Evolutionary conservation across 768 basidiomycete genomes (phyloP).

Genomic region (Glaciozyma antarctica): DNA sequence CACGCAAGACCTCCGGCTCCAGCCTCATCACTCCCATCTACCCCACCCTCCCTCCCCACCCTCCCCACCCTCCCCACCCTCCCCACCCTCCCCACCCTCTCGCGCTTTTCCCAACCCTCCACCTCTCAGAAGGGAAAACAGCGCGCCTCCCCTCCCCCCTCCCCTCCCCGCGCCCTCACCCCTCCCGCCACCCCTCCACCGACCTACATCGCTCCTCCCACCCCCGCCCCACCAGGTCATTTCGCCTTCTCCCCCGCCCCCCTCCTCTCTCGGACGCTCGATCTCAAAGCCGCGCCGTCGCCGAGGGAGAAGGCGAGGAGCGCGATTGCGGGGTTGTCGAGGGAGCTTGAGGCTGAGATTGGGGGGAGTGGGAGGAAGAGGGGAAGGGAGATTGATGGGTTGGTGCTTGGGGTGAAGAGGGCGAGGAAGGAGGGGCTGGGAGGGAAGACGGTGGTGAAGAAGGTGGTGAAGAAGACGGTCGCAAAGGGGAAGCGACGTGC

Average conservation of each 20-base stretch:
- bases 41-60: neutral
- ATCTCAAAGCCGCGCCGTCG: neutral
- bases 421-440: neutral
- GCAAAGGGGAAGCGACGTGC: constrained; percentile 28
- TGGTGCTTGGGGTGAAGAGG: neutral
- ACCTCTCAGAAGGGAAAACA: neutral
- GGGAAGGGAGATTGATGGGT: neutral
- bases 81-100: neutral
- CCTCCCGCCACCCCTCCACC: neutral
- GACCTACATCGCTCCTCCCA: neutral
- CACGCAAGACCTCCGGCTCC: neutral
- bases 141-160: neutral
- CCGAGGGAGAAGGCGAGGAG: neutral
- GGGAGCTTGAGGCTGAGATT: constrained; percentile 3
- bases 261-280: neutral
- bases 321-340: neutral
- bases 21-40: neutral
- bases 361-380: neutral
- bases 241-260: constrained; percentile 4
- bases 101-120: neutral
- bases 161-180: neutral
- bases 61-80: neutral
- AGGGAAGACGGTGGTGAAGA: neutral
- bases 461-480: constrained; percentile 10
- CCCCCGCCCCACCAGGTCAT: constrained; percentile 24